Conservation (phyloP, 768 basidiomycete genomes). For the Neoboletus subvelutipes region DNA sequence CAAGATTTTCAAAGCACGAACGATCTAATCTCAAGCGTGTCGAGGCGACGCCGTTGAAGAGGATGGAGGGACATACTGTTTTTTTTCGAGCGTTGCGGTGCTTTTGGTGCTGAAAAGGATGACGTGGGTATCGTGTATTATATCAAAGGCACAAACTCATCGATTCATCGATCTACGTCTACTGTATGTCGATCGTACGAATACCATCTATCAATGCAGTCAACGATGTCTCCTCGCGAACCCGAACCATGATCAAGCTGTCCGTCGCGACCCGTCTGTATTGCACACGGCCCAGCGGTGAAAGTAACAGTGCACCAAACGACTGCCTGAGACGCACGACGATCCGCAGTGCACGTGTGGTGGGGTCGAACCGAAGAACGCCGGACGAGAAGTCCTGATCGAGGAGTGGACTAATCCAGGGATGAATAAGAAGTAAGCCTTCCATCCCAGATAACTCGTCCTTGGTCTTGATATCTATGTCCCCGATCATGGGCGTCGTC, state of each 20-base stretch:
- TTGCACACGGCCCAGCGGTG: background rate
- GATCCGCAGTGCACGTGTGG: background rate
- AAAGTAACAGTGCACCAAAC: background rate
- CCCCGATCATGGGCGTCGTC: background rate
- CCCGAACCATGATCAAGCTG: background rate
- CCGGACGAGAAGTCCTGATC: background rate
- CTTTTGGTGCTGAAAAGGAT: background rate
- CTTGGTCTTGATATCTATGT: background rate
- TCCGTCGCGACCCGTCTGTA: background rate
- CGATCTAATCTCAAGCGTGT: conserved; percentile 5
- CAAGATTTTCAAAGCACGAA: conserved; percentile 79
- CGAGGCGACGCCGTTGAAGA: background rate
- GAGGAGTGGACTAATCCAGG: background rate
- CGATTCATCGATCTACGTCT: background rate
- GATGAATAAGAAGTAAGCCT: background rate
- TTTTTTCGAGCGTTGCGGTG: background rate
- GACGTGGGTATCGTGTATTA: background rate
- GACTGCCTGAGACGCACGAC: background rate
- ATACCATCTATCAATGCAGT: background rate
- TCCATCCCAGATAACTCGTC: background rate
- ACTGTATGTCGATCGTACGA: background rate
- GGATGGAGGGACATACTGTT: too few species aligned
- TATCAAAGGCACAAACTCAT: background rate
- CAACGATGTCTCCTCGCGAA: background rate
- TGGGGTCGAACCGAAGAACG: background rate